Evolutionary conservation across 208 protist species (phyloP), one percentile per base, ranked within the genome.

Genomic region (Leishmania mexicana): DNA sequence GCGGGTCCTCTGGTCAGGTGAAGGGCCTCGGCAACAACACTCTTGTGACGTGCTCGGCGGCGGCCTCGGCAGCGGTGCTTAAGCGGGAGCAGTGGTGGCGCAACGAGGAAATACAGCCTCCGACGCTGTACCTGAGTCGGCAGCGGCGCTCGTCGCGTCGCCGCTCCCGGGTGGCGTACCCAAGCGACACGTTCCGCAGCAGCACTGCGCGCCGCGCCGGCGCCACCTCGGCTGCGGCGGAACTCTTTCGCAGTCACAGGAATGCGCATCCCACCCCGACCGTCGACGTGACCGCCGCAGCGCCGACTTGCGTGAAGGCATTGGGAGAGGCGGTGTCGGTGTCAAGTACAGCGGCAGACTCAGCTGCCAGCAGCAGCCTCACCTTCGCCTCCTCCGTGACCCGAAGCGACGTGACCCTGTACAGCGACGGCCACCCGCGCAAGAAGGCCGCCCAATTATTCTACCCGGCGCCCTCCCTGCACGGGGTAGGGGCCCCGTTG

Each of bases 201-300:
- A 86, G 83, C 75, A 76, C 83, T 1, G 78, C 83, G 21, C 83
- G 83, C 7, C 77, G 72, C 64, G 83, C 60, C 1, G 49, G 78
- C 3, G 71, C 83, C n/a, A 86, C 83, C 74, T 86, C 83, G 1
- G 83, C 78, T 10, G 83, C 83, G 57, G 78, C 62, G 11, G 83
- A 86, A 57, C 57, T 86, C 19, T 76, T 72, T 21, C 11, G 42
- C 64, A 65, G 28, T 11, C 75, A 60, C 45, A 72, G 45, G 47
- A 38, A 72, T 45, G 45, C 60, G 10, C 19, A 86, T 74, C 19
- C 75, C 35, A n/a, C 57, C 19, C 28, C 62, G 60, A 11, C 57
- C 64, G n/a, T 24, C 31, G 60, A 53, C 51, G 57, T 24, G 42
- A 51, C 49, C 7, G 75, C 75, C 19, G 75, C 40, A 17, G 70